Evolutionary conservation across 108 stramenopile species (phyloP).

Genomic region (Aurantiochytrium sp.): DNA sequence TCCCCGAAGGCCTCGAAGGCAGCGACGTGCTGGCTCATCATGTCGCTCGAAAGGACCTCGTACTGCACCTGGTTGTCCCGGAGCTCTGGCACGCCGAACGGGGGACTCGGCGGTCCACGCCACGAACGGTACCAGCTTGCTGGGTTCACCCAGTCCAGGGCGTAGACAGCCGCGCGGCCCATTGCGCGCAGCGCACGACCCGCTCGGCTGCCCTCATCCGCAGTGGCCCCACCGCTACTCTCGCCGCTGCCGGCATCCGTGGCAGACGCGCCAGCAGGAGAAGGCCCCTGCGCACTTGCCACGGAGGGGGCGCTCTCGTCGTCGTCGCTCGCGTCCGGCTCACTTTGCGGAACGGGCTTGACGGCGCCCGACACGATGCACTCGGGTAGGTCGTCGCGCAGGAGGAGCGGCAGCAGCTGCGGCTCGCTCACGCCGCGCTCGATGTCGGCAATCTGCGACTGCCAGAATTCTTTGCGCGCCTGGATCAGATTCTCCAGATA

Average conservation of each 20-base stretch:
- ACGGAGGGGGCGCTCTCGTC: too few relatives aligned
- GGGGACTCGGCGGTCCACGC: not conserved
- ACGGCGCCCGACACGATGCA: not conserved
- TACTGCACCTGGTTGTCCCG: not conserved
- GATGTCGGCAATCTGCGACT: conserved; percentile 11
- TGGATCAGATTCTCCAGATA: conserved; percentile 28
- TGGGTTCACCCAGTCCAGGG: not conserved
- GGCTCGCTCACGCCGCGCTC: conserved; percentile 30
- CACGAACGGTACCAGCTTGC: not conserved
- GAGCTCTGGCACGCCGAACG: not conserved
- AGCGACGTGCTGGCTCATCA: not conserved
- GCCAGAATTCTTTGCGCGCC: conserved; percentile 26
- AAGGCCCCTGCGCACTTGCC: too few relatives aligned
- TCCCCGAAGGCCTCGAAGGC: not conserved
- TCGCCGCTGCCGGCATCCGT: too few relatives aligned
- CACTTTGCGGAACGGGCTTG: not conserved
- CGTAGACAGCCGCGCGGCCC: not conserved
- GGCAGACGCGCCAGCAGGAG: too few relatives aligned
- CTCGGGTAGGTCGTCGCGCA: not conserved
- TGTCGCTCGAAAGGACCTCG: not conserved
- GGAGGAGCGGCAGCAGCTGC: not conserved
- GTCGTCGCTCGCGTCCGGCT: not conserved
- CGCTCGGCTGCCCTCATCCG: not conserved
- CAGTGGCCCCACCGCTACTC: too few relatives aligned
- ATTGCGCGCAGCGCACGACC: not conserved